Percentiles rank a stretch among this genome's conserved stretches.
Conservation (phyloP, 257 asterid genomes). For the Lithospermum erythrorhizon region DNA sequence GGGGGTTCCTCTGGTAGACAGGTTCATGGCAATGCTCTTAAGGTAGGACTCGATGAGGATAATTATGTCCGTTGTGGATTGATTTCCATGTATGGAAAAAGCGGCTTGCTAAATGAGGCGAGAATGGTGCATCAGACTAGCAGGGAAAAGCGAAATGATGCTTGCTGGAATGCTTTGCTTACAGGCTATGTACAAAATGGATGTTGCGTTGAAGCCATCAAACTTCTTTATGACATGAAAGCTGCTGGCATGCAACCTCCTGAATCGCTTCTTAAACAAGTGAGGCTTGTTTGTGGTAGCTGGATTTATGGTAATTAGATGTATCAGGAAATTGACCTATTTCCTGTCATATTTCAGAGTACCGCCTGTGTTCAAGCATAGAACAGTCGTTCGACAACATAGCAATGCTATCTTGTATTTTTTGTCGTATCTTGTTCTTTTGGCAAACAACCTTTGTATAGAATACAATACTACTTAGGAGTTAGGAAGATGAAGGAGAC, state of each 20-base stretch:
- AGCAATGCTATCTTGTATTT: not conserved
- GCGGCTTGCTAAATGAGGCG: slow-evolving; percentile 44
- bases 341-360: too few species aligned
- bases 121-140: slow-evolving; percentile 22
- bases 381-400: too few species aligned
- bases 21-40: slow-evolving; percentile 51
- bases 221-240: slow-evolving; percentile 40
- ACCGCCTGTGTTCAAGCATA: too few species aligned
- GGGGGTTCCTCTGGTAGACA: slow-evolving; percentile 39
- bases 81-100: slow-evolving; percentile 53
- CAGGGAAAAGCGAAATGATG: slow-evolving; percentile 22
- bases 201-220: slow-evolving; percentile 34
- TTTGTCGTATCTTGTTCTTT: too few species aligned
- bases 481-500: too few species aligned
- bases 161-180: slow-evolving; percentile 56
- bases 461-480: too few species aligned
- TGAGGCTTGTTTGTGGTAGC: slow-evolving; percentile 31
- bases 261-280: slow-evolving; percentile 39
- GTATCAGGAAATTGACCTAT: not conserved
- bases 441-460: not conserved
- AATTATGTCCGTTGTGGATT: slow-evolving; percentile 52
- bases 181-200: slow-evolving; percentile 35
- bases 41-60: slow-evolving; percentile 53
- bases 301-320: not conserved
- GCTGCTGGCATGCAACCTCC: slow-evolving; percentile 38